Evolutionary conservation across 2,329 filamentous ascomycete genomes (phyloP).

Genomic region (Fusarium oxysporum): DNA sequence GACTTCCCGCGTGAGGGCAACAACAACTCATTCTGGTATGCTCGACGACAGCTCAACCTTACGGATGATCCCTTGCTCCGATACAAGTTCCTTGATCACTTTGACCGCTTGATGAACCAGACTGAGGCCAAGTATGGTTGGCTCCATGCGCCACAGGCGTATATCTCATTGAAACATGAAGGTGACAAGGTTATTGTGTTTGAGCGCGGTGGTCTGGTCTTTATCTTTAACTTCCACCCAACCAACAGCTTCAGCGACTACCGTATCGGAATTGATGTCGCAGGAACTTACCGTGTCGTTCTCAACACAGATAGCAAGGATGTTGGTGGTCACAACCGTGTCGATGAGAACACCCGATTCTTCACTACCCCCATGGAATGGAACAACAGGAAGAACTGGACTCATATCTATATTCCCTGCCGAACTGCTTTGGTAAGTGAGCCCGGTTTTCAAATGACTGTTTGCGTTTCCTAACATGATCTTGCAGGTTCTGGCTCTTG

Average conservation of each 20-base stretch:
- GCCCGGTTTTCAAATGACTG: not conserved
- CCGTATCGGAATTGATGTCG: constrained; percentile 84
- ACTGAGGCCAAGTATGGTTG: constrained; percentile 91
- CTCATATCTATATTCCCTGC: constrained; percentile 89
- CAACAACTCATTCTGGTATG: constrained; percentile 93
- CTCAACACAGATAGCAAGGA: constrained; percentile 82
- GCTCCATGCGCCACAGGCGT: constrained; percentile 87
- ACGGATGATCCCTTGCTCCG: constrained; percentile 86
- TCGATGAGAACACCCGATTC: constrained; percentile 85
- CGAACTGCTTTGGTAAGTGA: constrained; percentile 82
- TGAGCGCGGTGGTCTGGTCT: constrained; percentile 89
- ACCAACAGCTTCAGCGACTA: constrained; percentile 90
- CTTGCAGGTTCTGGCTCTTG: constrained; percentile 64
- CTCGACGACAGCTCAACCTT: constrained; percentile 91
- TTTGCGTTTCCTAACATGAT: not conserved
- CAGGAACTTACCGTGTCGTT: constrained; percentile 88
- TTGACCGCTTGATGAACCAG: constrained; percentile 91
- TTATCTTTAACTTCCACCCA: constrained; percentile 96
- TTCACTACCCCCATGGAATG: constrained; percentile 92
- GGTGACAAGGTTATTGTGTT: constrained; percentile 95
- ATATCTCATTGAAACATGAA: constrained; percentile 94
- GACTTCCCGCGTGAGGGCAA: constrained; percentile 97
- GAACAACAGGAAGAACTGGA: constrained; percentile 91
- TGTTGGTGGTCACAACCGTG: constrained; percentile 82
- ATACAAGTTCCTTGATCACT: constrained; percentile 92